These are phyloP conservation scores for Paracoccidioides brasiliensis DNA, from an alignment of 2,329 filamentous ascomycete species.

Conservation along the genomic window DNA sequence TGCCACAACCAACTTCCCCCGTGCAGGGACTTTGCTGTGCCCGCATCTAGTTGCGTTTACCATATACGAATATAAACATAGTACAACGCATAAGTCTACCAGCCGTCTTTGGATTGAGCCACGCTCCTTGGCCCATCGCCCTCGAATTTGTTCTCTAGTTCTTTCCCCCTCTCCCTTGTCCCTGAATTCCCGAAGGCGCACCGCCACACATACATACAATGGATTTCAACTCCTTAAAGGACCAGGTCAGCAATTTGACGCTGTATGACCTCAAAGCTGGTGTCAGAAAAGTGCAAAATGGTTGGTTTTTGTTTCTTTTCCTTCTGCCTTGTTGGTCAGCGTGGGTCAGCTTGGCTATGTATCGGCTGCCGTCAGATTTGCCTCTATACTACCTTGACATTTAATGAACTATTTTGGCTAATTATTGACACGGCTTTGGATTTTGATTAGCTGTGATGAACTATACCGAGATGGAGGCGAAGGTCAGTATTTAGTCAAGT, in stretches of 20 bases:
- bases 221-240: constrained; percentile 77
- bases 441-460: constrained; percentile 75
- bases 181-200: background rate
- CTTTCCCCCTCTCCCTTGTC: background rate
- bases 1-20: too few relatives aligned
- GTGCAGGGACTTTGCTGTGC: background rate
- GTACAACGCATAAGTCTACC: background rate
- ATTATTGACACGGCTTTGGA: constrained; percentile 1
- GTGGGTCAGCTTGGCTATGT: background rate
- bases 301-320: constrained; percentile 33
- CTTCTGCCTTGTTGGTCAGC: background rate
- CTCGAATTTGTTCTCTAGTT: background rate
- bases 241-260: constrained; percentile 79
- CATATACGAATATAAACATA: background rate
- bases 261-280: constrained; percentile 93
- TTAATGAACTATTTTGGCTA: constrained; percentile 1
- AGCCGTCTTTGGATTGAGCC: background rate
- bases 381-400: background rate
- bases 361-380: background rate
- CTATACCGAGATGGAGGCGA: constrained; percentile 83
- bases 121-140: background rate
- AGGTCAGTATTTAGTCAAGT: constrained; percentile 29
- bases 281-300: constrained; percentile 93
- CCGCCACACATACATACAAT: constrained; percentile 36
- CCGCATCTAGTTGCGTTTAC: background rate